These are phyloP conservation scores for Onygenales sp. DNA, from an alignment of 2,329 filamentous ascomycete genomes.

Conservation along the genomic window DNA sequence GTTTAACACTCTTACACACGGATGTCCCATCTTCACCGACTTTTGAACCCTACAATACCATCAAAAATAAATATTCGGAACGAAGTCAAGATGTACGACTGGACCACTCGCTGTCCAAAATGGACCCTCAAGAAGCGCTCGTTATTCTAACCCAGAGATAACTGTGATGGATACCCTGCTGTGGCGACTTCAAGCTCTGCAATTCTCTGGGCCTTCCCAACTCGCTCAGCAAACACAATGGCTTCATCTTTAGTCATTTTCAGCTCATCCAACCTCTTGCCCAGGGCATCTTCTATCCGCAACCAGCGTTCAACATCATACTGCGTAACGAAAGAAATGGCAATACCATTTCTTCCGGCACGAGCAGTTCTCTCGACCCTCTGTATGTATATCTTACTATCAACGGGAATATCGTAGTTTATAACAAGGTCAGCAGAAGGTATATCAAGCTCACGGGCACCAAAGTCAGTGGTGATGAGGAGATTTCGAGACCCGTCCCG, in stretches of 20 bases:
- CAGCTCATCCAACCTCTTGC: conserved; percentile 63
- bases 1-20: too few relatives aligned
- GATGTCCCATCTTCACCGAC: too few relatives aligned
- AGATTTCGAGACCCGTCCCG: conserved; percentile 70
- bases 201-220: conserved; percentile 68
- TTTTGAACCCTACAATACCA: too few relatives aligned
- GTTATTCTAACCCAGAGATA: too few relatives aligned
- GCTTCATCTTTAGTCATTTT: conserved; percentile 68
- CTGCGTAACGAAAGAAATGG: conserved; percentile 72
- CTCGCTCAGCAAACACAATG: conserved; percentile 65
- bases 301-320: conserved; percentile 76
- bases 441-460: conserved; percentile 82
- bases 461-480: conserved; percentile 83
- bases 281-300: conserved; percentile 73
- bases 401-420: conserved; percentile 73
- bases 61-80: too few relatives aligned
- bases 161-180: too few relatives aligned
- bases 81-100: too few relatives aligned
- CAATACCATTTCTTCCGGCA: conserved; percentile 73
- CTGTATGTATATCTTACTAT: conserved; percentile 66
- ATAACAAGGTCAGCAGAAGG: conserved; percentile 76
- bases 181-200: too few relatives aligned
- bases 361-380: conserved; percentile 71
- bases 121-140: too few relatives aligned
- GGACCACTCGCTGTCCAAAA: too few relatives aligned